phyloP scores from a whole-genome alignment of 495 filamentous ascomycete species.

The Annulohypoxylon bovei region DNA sequence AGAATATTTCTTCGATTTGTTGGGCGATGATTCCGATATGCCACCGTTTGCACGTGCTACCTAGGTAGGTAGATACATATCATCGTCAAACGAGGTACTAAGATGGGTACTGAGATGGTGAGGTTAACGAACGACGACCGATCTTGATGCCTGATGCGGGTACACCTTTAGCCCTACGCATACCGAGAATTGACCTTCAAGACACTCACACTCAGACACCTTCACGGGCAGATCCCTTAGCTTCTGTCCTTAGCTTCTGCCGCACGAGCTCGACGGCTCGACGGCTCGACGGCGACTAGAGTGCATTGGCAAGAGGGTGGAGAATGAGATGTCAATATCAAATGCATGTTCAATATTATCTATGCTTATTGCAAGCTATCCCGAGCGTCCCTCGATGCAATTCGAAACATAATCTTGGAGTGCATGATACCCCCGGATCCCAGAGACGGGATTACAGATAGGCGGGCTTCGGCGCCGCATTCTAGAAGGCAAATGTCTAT shows the following conservation, averaged over 20 bases:
- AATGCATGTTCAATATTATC: constrained; percentile 21
- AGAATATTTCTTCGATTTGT: constrained; percentile 3
- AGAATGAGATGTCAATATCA: constrained; percentile 24
- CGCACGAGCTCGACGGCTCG: constrained; percentile 26
- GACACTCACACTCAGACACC: neutral
- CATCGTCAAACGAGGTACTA: neutral
- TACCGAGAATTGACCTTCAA: neutral
- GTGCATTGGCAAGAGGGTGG: constrained; percentile 29
- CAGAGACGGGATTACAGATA: constrained; percentile 18
- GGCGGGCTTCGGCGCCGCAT: constrained; percentile 28
- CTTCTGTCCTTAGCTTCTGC: neutral
- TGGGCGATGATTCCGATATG: neutral
- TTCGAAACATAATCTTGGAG: constrained; percentile 27
- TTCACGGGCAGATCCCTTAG: neutral
- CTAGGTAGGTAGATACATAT: neutral
- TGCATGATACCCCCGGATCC: constrained; percentile 30
- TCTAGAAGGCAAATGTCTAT: constrained; percentile 34
- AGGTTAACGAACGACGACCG: neutral
- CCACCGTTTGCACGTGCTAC: constrained; percentile 4
- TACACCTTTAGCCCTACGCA: neutral
- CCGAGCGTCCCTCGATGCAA: constrained; percentile 21
- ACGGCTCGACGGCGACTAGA: constrained; percentile 15
- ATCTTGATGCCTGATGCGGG: constrained; percentile 8
- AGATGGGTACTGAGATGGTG: neutral
- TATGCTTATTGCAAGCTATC: constrained; percentile 20